These are phyloP conservation scores for Xerocomellus chrysenteron DNA, from an alignment of 768 basidiomycete genomes.

Conservation along the genomic window DNA sequence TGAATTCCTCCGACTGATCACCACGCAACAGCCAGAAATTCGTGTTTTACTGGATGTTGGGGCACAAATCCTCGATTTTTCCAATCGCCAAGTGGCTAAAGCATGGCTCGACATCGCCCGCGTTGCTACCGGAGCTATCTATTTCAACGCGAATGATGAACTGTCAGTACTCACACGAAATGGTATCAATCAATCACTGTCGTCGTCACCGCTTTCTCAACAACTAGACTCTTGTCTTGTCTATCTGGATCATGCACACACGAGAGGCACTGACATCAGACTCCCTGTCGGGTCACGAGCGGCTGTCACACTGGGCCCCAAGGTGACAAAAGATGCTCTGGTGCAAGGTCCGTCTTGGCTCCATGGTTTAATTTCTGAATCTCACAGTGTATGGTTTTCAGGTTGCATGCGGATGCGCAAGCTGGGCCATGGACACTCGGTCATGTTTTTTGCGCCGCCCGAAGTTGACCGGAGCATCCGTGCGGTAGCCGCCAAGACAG, in stretches of 20 bases:
- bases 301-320: constrained; percentile 36
- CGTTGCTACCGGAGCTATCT: constrained; percentile 25
- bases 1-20: constrained; percentile 27
- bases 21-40: constrained; percentile 34
- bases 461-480: too few relatives aligned
- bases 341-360: constrained; percentile 30
- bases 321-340: constrained; percentile 35
- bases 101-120: constrained; percentile 37
- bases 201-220: constrained; percentile 27
- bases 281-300: constrained; percentile 31
- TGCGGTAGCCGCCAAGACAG: too few relatives aligned
- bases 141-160: constrained; percentile 30
- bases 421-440: too few relatives aligned
- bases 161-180: constrained; percentile 24
- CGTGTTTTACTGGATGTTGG: constrained; percentile 53
- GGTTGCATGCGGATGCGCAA: too few relatives aligned
- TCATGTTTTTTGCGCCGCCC: too few relatives aligned
- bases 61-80: constrained; percentile 51
- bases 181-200: constrained; percentile 26
- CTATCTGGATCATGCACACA: constrained; percentile 40
- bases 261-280: constrained; percentile 38
- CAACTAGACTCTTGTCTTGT: constrained; percentile 31
- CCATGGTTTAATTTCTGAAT: too few relatives aligned
- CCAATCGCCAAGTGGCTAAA: constrained; percentile 38
- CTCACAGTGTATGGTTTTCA: too few relatives aligned